Conservation (phyloP, 129 eudicot species). For the Chrysanthemum seticuspe region DNA sequence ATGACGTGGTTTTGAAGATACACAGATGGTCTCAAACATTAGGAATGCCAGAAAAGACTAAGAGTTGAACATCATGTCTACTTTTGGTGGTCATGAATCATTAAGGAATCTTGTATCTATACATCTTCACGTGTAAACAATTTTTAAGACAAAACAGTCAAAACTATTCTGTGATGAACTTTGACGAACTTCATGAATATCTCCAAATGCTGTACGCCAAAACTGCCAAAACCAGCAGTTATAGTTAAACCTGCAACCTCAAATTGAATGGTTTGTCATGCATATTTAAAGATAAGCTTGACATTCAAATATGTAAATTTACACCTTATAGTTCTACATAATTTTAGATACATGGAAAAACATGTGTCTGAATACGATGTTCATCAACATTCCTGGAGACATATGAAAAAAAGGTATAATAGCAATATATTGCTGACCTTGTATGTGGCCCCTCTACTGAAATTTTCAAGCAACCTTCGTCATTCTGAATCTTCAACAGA, state of each 20-base stretch:
- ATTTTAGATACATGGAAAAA: not conserved
- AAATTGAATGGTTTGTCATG: not conserved
- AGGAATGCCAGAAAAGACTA: too few relatives aligned
- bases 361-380: not conserved
- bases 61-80: too few relatives aligned
- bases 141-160: not conserved
- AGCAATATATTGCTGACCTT: not conserved
- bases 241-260: not conserved
- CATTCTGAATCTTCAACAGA: not conserved
- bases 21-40: not conserved
- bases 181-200: not conserved
- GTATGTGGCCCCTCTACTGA: conserved; percentile 1
- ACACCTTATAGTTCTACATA: not conserved
- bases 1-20: too few relatives aligned
- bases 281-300: not conserved
- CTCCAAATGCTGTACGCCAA: not conserved
- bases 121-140: not conserved
- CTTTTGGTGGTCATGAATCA: not conserved
- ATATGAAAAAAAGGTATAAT: not conserved
- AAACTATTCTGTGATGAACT: not conserved
- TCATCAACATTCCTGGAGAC: not conserved
- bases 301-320: not conserved
- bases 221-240: not conserved
- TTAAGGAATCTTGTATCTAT: not conserved
- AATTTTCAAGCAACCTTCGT: not conserved